A percentile compares a stretch with the other conserved stretches of the same genome.
These are phyloP conservation scores for Penicillium crustosum DNA, from an alignment of 2,329 filamentous ascomycete genomes.

Conservation along the genomic window DNA sequence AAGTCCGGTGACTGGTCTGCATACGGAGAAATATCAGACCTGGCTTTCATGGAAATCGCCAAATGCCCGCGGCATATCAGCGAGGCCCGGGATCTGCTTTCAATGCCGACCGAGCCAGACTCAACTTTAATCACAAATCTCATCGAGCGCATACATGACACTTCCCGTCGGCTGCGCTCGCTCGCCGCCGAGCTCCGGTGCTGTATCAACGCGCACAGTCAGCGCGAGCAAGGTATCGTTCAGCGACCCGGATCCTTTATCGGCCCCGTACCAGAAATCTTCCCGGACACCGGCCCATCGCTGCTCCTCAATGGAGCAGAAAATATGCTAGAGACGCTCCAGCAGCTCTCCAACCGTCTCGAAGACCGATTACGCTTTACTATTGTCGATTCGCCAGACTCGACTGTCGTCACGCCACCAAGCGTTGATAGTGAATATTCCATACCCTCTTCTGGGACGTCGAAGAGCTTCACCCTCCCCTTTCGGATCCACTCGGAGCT, in stretches of 20 bases:
- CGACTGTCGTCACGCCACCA: constrained; percentile 5
- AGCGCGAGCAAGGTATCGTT: constrained; percentile 27
- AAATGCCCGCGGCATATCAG: constrained; percentile 33
- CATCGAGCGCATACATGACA: constrained; percentile 19
- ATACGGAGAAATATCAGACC: constrained; percentile 25
- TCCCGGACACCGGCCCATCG: constrained; percentile 27
- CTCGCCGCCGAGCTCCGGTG: constrained; percentile 17
- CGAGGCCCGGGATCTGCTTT: constrained; percentile 20
- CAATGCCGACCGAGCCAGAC: neutral
- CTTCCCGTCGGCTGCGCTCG: constrained; percentile 11
- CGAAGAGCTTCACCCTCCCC: constrained; percentile 15
- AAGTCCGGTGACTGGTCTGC: constrained; percentile 27
- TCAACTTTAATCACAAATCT: constrained; percentile 4
- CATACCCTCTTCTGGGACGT: neutral
- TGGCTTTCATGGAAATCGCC: constrained; percentile 29
- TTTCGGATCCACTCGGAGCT: constrained; percentile 32
- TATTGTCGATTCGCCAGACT: constrained; percentile 18
- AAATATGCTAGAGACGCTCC: constrained; percentile 22
- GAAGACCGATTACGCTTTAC: constrained; percentile 10
- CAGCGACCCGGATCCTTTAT: constrained; percentile 24
- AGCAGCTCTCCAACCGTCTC: constrained; percentile 20
- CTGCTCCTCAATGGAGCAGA: constrained; percentile 29
- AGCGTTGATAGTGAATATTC: constrained; percentile 16
- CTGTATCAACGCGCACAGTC: constrained; percentile 23
- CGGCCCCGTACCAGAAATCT: constrained; percentile 25